Base-by-base conservation (phyloP, 2,329 filamentous ascomycete species). In the Fusarium sp. region DNA sequence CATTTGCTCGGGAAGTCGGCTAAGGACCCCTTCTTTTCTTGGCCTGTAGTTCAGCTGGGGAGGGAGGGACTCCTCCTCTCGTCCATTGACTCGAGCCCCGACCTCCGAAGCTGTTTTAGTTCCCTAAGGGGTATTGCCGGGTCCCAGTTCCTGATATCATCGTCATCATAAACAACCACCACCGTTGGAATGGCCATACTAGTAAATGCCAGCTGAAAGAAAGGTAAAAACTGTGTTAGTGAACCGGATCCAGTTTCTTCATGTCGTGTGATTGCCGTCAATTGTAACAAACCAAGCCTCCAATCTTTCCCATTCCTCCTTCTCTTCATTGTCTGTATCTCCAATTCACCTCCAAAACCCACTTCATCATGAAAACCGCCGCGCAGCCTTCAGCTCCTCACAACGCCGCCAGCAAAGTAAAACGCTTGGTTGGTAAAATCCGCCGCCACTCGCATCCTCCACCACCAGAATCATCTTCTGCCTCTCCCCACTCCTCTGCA, bases 381-480 rank as follows among this genome's bases (percentile, higher is more conserved):
- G 57, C 61, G 18, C 65, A 64, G 13, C 38, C 68, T 51, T 36
- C 67, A 53, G 44, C 56, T 31, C 34, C 48, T 33, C 69, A 68
- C 24, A 54, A 46, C 18, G 43, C 63, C 24, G 28, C 44, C 34
- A 67, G 65, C 53, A 69, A 63, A 51, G 71, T 73, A 50, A 72
- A 73, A 42, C 66, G 66, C 24, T 53, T 73, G 15, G 69, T 73
- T 20, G 68, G 71, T 46, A 73, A 72, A 43, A 66, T 73, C 36
- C 66, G 68, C 39, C 71, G 58, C 24, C 70, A 72, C 24, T 44
- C 70, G n/a, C 58, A 66, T 15, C 54, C 66, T 36, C 50, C 63
- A 20, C 45, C 53, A 6, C 50, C 48, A n/a, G 53, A 53, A 40
- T 61, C 51, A 3, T 60, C 65, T 11, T 60, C 57, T 14, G 20